These are phyloP conservation scores for Fusarium mundagurra DNA, from an alignment of 2,329 filamentous ascomycete species.

Conservation along the genomic window DNA sequence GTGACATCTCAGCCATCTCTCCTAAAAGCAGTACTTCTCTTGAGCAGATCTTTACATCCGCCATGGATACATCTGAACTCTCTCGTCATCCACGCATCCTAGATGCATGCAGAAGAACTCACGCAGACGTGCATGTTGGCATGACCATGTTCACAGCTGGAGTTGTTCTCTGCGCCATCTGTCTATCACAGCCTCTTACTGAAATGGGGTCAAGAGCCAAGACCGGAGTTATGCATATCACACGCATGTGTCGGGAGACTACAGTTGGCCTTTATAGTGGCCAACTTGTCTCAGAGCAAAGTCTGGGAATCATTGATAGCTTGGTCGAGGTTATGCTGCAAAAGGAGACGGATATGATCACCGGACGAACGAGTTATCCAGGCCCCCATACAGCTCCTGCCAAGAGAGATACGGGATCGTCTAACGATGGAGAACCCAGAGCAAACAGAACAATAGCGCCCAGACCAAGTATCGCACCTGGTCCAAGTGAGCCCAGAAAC, in stretches of 20 bases:
- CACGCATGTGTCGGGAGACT: not conserved
- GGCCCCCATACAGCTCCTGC: accelerated
- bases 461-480: accelerated
- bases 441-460: not conserved
- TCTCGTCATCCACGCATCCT: accelerated
- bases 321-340: not conserved
- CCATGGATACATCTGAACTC: not conserved
- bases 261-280: not conserved
- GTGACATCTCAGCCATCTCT: accelerated
- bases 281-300: not conserved
- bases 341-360: not conserved
- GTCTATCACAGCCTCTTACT: not conserved
- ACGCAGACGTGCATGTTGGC: accelerated
- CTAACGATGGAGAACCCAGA: too few species aligned
- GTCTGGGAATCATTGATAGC: accelerated
- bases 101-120: not conserved
- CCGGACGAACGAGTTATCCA: not conserved
- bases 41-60: not conserved
- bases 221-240: accelerated
- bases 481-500: accelerated
- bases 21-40: accelerated
- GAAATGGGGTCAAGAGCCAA: not conserved
- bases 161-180: not conserved
- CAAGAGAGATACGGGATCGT: too few species aligned
- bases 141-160: not conserved